These are phyloP conservation scores for Hortaea sp. DNA, from an alignment of 2,329 filamentous ascomycete species.

Conservation along the genomic window DNA sequence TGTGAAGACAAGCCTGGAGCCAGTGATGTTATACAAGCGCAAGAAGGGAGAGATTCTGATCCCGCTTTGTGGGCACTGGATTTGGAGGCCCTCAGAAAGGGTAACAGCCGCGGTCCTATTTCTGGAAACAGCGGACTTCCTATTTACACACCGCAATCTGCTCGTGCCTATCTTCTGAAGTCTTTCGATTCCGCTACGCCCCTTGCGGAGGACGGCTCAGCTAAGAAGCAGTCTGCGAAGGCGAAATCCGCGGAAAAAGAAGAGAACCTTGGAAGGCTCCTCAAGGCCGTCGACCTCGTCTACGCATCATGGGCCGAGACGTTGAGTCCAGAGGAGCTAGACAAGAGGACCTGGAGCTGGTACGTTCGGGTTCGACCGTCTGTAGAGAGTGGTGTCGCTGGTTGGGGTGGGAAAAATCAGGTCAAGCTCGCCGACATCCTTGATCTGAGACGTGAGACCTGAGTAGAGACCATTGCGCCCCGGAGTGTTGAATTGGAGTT, in stretches of 20 bases:
- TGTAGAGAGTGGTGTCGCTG: slow-evolving; percentile 61
- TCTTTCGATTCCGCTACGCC: slow-evolving; percentile 45
- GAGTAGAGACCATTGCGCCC: not conserved
- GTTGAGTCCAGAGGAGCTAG: slow-evolving; percentile 55
- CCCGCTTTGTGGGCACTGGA: slow-evolving; percentile 51
- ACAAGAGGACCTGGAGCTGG: slow-evolving; percentile 71
- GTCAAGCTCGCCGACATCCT: slow-evolving; percentile 59
- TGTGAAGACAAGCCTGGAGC: too few species aligned
- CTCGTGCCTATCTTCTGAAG: slow-evolving; percentile 47
- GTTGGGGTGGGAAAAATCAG: slow-evolving; percentile 74
- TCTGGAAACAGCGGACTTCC: slow-evolving; percentile 45
- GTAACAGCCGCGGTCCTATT: slow-evolving; percentile 24
- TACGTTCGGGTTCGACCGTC: slow-evolving; percentile 68
- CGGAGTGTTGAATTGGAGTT: not conserved
- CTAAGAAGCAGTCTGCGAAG: slow-evolving; percentile 46
- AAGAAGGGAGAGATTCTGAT: slow-evolving; percentile 20
- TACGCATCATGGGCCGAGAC: slow-evolving; percentile 64
- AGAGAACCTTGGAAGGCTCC: slow-evolving; percentile 56
- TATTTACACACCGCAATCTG: slow-evolving; percentile 63
- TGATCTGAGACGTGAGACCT: slow-evolving; percentile 29
- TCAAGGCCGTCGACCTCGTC: slow-evolving; percentile 62
- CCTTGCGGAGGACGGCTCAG: slow-evolving; percentile 14
- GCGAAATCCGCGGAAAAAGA: slow-evolving; percentile 52
- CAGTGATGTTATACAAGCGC: too few species aligned
- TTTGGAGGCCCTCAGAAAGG: slow-evolving; percentile 44